Conservation (phyloP, 2,329 filamentous ascomycete species). For the Colletotrichum sansevieriae region DNA sequence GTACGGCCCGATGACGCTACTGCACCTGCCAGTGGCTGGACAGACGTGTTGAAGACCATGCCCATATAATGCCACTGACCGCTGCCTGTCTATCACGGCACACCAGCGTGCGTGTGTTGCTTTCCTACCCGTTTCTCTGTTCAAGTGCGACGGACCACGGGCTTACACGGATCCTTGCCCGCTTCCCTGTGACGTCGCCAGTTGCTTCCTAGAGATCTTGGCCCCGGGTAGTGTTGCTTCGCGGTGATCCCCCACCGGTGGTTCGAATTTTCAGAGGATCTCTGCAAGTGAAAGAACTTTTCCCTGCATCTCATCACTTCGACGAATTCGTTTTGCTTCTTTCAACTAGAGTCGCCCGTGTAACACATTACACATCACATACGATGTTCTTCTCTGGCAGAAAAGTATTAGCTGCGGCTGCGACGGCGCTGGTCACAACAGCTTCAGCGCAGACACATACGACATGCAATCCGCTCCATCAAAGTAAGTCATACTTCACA, state of each 20-base stretch:
- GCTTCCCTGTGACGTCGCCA: conserved; percentile 36
- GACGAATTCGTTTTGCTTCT: neutral
- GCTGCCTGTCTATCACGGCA: conserved; percentile 25
- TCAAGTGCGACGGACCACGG: conserved; percentile 32
- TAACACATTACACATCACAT: conserved; percentile 1
- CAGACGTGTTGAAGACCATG: conserved; percentile 7
- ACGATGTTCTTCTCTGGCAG: conserved; percentile 36
- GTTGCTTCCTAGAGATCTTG: conserved; percentile 19
- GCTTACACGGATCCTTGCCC: conserved; percentile 39
- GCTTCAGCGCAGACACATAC: conserved; percentile 56
- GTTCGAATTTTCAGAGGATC: conserved; percentile 13
- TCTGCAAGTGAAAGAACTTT: conserved; percentile 28
- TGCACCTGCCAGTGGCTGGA: conserved; percentile 42
- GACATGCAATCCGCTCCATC: conserved; percentile 54
- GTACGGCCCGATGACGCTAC: conserved; percentile 40
- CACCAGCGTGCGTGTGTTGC: conserved; percentile 17
- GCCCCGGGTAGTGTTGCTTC: neutral
- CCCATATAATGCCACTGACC: conserved; percentile 37
- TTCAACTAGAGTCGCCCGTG: neutral
- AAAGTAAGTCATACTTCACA: conserved; percentile 46
- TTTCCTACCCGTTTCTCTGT: conserved; percentile 9
- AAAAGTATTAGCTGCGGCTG: conserved; percentile 43
- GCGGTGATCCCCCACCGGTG: neutral
- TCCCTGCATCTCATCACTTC: neutral
- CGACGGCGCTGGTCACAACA: conserved; percentile 45